phyloP scores from a whole-genome alignment of 177 flowering plant genomes.

The Vitis hybrid region DNA sequence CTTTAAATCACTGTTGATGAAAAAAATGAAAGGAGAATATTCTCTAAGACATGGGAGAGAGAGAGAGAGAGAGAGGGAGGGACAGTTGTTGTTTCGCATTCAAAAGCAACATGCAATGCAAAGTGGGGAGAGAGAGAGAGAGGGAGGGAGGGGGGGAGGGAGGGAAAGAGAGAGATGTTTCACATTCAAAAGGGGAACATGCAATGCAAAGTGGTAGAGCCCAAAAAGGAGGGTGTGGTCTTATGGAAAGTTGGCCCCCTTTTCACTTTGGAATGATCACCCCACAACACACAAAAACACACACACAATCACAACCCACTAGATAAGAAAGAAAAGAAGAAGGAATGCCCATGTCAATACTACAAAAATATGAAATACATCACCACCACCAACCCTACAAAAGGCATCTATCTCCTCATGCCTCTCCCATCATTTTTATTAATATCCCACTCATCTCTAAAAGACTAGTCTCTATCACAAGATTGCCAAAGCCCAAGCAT shows the following conservation, averaged over 20 bases:
- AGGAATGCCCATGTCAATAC: constrained; percentile 15
- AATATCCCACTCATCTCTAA: not conserved
- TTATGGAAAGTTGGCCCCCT: constrained; percentile 35
- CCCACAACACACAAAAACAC: constrained; percentile 5
- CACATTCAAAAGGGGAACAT: constrained; percentile 15
- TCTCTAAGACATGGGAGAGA: constrained; percentile 13
- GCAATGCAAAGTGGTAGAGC: constrained; percentile 32
- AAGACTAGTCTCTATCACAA: constrained; percentile 22
- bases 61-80: not conserved
- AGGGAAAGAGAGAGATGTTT: too few species aligned
- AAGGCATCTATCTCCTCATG: constrained; percentile 5
- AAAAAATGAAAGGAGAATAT: constrained; percentile 6
- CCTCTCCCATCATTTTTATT: constrained; percentile 8
- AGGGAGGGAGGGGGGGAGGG: too few species aligned
- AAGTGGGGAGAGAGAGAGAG: constrained; percentile 10
- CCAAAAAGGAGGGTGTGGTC: constrained; percentile 13
- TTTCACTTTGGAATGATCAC: constrained; percentile 39
- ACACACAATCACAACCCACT: constrained; percentile 9
- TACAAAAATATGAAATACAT: constrained; percentile 1
- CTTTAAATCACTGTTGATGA: too few species aligned
- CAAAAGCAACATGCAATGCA: constrained; percentile 32
- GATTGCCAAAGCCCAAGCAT: constrained; percentile 18
- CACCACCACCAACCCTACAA: constrained; percentile 5
- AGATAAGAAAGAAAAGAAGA: not conserved
- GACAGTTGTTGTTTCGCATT: too few species aligned